Base-by-base conservation (phyloP, 2,329 filamentous ascomycete genomes). In the Colletotrichum magnum region DNA sequence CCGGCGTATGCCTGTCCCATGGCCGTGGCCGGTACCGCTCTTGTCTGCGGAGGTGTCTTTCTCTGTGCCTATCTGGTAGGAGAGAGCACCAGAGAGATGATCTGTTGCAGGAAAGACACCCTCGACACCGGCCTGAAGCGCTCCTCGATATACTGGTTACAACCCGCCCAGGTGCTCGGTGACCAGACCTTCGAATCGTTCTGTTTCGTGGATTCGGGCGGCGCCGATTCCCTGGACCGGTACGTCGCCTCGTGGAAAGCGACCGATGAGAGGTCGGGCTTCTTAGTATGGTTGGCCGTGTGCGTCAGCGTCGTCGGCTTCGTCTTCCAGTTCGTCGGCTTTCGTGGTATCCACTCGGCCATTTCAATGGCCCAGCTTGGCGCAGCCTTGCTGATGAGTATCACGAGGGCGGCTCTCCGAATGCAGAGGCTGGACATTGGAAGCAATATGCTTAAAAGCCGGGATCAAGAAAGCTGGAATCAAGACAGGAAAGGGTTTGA, bases 221-320 rank as follows among this genome's bases (percentile, higher is more conserved):
- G n/a, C 12, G 15, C 2, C 0, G 41, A 13, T 1, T 6, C 21
- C n/a, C 7, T 4, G 0, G 5, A 1, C 0, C 2, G 15, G 18
- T n/a, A 57, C 36, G 1, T 57, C 16, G 6, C 53, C 39, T 45
- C 53, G 3, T 39, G 9, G 15, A 57, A 57, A 18, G 28, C 3
- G 24, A 6, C 1, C 10, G 9, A 2, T 18, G 2, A 1, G 7
- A 10, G 6, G 3, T 12, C n/a, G 18, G 6, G 1, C 5, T 3
- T 18, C 2, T 1, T 56, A 21, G 16, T 36, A 2, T 57, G 1
- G 53, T 18, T 3, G 36, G 41, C 41, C 24, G 2, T 45, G 2
- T 0, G 21, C 53, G 4, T 43, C 41, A 41, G 21, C 18, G 10
- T 57, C 4, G 6, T 45, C 1, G 53, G 36, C 0, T 57, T 39